Conservation (phyloP, 164 flowering plant species). For the Chimonanthus praecox region DNA sequence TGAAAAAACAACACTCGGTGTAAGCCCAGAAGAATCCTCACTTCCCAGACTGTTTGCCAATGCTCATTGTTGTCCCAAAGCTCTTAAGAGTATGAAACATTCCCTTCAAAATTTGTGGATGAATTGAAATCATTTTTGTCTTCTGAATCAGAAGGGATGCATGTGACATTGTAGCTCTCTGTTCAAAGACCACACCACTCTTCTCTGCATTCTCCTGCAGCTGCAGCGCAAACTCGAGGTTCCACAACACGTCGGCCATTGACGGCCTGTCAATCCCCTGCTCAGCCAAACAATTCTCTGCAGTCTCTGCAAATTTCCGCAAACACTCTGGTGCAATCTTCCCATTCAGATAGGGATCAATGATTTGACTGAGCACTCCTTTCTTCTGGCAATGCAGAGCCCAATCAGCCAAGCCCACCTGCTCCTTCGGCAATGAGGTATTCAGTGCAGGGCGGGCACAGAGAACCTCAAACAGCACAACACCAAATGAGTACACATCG, state of each 20-base stretch:
- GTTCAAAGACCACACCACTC: constrained; percentile 12
- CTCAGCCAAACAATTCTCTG: constrained; percentile 33
- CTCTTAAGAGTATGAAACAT: constrained; percentile 47
- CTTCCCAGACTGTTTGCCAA: constrained; percentile 30
- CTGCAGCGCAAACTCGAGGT: constrained; percentile 41
- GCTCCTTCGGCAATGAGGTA: constrained; percentile 23
- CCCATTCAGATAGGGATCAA: too few relatives aligned
- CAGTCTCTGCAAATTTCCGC: constrained; percentile 32
- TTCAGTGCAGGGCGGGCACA: constrained; percentile 29
- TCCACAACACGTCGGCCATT: constrained; percentile 42
- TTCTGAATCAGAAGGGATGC: not conserved
- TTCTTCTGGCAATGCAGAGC: constrained; percentile 27
- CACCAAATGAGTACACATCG: too few relatives aligned
- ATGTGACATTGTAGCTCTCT: constrained; percentile 17
- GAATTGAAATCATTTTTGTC: not conserved
- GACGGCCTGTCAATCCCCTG: constrained; percentile 38
- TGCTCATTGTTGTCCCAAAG: constrained; percentile 78
- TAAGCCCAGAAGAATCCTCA: too few relatives aligned
- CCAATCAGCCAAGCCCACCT: constrained; percentile 43
- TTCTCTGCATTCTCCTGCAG: constrained; percentile 35
- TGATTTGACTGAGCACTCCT: constrained; percentile 32
- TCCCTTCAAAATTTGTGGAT: constrained; percentile 1
- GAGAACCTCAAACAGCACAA: too few relatives aligned
- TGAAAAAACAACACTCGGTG: constrained; percentile 40
- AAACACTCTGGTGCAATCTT: constrained; percentile 19